Conservation (phyloP, 768 basidiomycete genomes). For the Suillus paluster region DNA sequence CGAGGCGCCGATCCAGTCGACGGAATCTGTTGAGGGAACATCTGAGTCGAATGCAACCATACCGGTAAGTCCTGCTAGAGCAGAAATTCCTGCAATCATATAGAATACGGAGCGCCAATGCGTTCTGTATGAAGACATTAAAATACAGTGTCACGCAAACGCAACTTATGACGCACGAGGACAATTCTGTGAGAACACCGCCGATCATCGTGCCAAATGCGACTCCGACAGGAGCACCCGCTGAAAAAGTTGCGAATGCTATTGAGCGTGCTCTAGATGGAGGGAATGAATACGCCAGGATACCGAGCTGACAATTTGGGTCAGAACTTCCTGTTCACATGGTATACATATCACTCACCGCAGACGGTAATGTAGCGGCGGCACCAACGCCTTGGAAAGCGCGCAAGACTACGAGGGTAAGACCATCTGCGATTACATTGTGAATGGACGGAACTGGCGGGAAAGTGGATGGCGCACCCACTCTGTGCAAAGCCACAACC, state of each 20-base stretch:
- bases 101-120: conserved; percentile 76
- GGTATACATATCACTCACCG: conserved; percentile 44
- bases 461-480: conserved; percentile 20
- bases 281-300: conserved; percentile 80
- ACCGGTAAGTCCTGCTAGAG: conserved; percentile 55
- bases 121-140: conserved; percentile 15
- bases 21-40: conserved; percentile 37
- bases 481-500: conserved; percentile 68
- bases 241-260: conserved; percentile 84
- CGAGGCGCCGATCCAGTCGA: conserved; percentile 79
- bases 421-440: conserved; percentile 45
- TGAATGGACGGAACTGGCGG: background rate
- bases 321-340: no score
- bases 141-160: background rate
- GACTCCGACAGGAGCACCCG: conserved; percentile 83
- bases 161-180: conserved; percentile 31
- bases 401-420: conserved; percentile 71
- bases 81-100: conserved; percentile 59
- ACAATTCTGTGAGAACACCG: conserved; percentile 68
- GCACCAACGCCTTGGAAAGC: conserved; percentile 82
- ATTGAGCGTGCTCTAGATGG: conserved; percentile 66
- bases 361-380: conserved; percentile 75
- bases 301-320: conserved; percentile 61
- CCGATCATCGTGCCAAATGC: conserved; percentile 73
- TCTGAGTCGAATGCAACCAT: conserved; percentile 68